Evolutionary conservation across 2,329 filamentous ascomycete species (phyloP), one percentile per base, ranked within the genome.

Genomic region (Apiospora koreana): DNA sequence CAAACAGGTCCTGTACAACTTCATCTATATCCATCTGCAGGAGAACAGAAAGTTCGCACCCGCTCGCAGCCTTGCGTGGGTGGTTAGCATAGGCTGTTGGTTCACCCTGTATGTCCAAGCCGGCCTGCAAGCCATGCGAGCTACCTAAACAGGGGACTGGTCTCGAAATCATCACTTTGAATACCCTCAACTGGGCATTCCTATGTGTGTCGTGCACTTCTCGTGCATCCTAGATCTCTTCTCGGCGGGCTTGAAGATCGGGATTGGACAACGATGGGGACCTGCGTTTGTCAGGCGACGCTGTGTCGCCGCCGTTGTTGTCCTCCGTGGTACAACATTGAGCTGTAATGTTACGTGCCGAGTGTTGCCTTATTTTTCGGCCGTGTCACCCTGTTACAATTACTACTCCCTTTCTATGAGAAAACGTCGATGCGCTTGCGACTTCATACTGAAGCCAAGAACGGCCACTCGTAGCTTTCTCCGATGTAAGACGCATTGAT

Each of bases 21-120:
- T 80, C 71, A 73, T 79, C 43, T 87, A 87, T 72, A 73, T 87
- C 66, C 76, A 77, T 68, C 75, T 86, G 65, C 82, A 84, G 73
- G 81, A 81, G 18, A 82, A 85, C 72, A 77, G 78, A 68, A 78
- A 76, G 68, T 71, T 82, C 28, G 80, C 81, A 8, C 74, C 74
- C 2, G 14, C 85, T 54, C 77, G 86, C 67, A 83, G 79, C 69
- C 16, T 82, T 2, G 69, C 77, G 21, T 87, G 84, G 84, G 66
- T 74, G 2, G 69, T 72, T 2, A 78, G 84, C 28, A 67, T 83
- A 10, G 76, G 69, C 6, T 68, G 81, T 21, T 79, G 80, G 50
- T 64, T 80, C 62, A 73, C 78, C 4, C 71, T 87, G 66, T 87
- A 81, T 76, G 68, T 85, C 68, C 80, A 81, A 75, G 84, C 85